Percentiles rank a stretch among this genome's conserved stretches.
phyloP scores from a whole-genome alignment of 106 monocot genomes.

The Dendrobium officinale region DNA sequence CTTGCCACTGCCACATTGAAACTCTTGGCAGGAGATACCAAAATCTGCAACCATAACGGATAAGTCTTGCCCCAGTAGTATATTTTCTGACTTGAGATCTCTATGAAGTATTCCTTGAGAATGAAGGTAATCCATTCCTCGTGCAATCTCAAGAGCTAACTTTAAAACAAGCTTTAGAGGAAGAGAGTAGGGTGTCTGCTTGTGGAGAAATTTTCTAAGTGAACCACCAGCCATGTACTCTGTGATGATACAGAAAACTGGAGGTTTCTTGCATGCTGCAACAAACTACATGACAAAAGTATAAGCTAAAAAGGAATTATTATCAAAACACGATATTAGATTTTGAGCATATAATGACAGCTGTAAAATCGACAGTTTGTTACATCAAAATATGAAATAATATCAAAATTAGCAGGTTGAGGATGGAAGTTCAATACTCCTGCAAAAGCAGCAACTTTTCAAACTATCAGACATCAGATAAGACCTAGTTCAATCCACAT shows the following conservation, averaged over 20 bases:
- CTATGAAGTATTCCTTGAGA: slow-evolving; percentile 84
- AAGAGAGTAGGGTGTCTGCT: slow-evolving; percentile 67
- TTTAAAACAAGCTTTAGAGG: slow-evolving; percentile 55
- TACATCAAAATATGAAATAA: neutral
- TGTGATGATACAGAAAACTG: slow-evolving; percentile 93
- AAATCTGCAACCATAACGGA: slow-evolving; percentile 93
- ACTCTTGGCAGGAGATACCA: slow-evolving; percentile 88
- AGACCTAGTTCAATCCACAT: neutral
- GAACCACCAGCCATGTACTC: slow-evolving; percentile 91
- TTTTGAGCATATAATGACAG: neutral
- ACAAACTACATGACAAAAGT: slow-evolving; percentile 55
- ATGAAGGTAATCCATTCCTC: slow-evolving; percentile 87
- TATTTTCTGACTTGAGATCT: slow-evolving; percentile 91
- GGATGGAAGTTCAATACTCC: neutral
- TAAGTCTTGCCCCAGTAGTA: slow-evolving; percentile 79
- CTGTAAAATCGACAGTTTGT: neutral
- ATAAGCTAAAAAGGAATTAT: neutral
- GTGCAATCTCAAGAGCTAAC: slow-evolving; percentile 71
- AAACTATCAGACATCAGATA: neutral
- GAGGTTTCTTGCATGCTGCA: slow-evolving; percentile 89
- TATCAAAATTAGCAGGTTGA: neutral
- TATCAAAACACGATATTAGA: neutral
- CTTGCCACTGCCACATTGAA: slow-evolving; percentile 53
- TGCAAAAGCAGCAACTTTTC: neutral
- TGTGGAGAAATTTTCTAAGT: slow-evolving; percentile 80